Evolutionary conservation across 768 basidiomycete species (phyloP).

Genomic region (Chalciporus sphaerocephalus): DNA sequence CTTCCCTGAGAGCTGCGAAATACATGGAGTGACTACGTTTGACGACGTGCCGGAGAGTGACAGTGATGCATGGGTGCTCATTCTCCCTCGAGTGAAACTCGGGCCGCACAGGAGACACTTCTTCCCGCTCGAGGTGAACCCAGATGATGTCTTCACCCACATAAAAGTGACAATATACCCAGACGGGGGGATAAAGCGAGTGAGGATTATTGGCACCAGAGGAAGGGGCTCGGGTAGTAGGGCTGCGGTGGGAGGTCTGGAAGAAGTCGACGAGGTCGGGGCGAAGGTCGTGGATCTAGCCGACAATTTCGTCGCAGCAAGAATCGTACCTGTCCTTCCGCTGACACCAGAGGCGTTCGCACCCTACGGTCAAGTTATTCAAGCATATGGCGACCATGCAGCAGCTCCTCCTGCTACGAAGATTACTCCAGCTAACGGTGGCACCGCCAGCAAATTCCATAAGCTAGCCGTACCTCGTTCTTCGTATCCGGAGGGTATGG

Average conservation of each 20-base stretch:
- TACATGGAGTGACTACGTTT: constrained; percentile 51
- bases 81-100: constrained; percentile 74
- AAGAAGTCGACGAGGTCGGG: constrained; percentile 4
- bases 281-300: not conserved
- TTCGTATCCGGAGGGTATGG: constrained; percentile 55
- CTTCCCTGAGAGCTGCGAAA: constrained; percentile 83
- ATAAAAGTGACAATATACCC: constrained; percentile 87
- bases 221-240: constrained; percentile 24
- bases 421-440: constrained; percentile 81
- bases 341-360: constrained; percentile 84
- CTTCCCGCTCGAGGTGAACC: constrained; percentile 73
- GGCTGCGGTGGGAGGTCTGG: constrained; percentile 1
- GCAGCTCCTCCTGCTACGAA: constrained; percentile 65
- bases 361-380: constrained; percentile 86
- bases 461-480: constrained; percentile 70
- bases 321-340: constrained; percentile 52
- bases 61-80: constrained; percentile 56
- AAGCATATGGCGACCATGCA: constrained; percentile 70
- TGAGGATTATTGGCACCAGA: constrained; percentile 74
- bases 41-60: constrained; percentile 37
- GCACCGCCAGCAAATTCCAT: constrained; percentile 91
- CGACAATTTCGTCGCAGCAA: constrained; percentile 9
- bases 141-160: constrained; percentile 65
- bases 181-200: constrained; percentile 91
- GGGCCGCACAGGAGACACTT: constrained; percentile 88